Conservation (phyloP, 1,284 basidiomycete species). For the Ganoderma leucocontextum region DNA sequence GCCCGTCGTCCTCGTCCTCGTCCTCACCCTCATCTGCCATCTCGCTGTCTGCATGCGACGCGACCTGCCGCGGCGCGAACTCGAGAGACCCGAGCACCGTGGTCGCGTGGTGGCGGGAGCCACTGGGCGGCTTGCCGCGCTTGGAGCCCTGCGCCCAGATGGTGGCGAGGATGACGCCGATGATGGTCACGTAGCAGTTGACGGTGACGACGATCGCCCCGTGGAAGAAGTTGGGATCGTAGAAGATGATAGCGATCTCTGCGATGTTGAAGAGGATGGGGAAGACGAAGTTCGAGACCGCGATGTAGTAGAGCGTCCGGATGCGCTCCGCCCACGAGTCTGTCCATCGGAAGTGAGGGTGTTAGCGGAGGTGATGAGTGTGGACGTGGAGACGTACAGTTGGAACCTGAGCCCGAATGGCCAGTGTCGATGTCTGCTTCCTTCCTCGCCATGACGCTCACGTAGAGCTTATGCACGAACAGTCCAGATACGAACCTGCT, state of each 20-base stretch:
- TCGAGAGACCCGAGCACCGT: not conserved
- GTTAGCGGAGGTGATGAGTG: not conserved
- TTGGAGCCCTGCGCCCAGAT: constrained; percentile 3
- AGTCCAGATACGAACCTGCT: constrained; percentile 3
- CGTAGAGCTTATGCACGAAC: constrained; percentile 1
- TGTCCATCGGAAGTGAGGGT: not conserved
- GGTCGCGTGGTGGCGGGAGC: not conserved
- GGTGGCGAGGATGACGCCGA: constrained; percentile 8
- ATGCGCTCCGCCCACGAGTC: constrained; percentile 13
- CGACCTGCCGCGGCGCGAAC: not conserved
- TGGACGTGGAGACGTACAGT: not conserved
- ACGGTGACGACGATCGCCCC: constrained; percentile 10
- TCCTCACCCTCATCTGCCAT: not conserved
- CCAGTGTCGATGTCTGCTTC: not conserved
- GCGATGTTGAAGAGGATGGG: constrained; percentile 40
- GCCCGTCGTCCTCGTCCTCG: not conserved
- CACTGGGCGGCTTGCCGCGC: not conserved
- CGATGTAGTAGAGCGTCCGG: constrained; percentile 41
- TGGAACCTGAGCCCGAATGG: not conserved
- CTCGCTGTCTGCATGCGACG: not conserved
- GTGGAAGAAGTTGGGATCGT: constrained; percentile 18
- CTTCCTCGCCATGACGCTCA: not conserved
- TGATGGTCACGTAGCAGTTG: constrained; percentile 10
- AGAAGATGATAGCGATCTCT: constrained; percentile 33
- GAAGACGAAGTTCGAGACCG: constrained; percentile 42